Percentiles rank a stretch among this genome's conserved stretches.
Evolutionary conservation across 768 basidiomycete species (phyloP).

Genomic region (Auriculariales sp.): DNA sequence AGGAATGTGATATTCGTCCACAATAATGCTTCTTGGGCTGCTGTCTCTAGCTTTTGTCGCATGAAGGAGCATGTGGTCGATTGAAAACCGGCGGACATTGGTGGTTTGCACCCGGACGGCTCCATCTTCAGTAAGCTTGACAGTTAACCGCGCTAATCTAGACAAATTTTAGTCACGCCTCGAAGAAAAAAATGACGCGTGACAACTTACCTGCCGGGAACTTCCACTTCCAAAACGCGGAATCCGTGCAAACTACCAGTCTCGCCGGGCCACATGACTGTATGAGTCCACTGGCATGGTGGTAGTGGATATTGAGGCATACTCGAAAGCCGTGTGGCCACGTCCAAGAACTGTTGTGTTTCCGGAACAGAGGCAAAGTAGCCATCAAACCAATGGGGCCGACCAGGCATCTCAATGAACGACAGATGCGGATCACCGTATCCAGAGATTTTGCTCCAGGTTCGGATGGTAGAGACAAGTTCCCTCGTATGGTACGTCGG

Average conservation of each 20-base stretch:
- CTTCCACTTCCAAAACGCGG: conserved; percentile 37
- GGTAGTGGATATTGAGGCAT: conserved; percentile 6
- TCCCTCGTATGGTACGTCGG: conserved; percentile 76
- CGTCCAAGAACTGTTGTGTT: conserved; percentile 39
- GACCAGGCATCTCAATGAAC: conserved; percentile 16
- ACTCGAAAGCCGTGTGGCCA: conserved; percentile 7
- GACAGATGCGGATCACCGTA: conserved; percentile 10
- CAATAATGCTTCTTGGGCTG: conserved; percentile 1
- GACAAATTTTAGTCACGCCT: conserved; percentile 19
- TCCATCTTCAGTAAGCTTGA: conserved; percentile 5
- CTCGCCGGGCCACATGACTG: conserved; percentile 53
- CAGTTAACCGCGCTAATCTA: conserved; percentile 3
- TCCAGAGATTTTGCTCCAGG: conserved; percentile 48
- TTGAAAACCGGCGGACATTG: conserved; percentile 20
- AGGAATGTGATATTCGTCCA: conserved; percentile 2
- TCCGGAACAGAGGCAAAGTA: conserved; percentile 39
- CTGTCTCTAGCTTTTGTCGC: neutral
- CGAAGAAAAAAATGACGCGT: neutral
- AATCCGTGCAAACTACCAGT: conserved; percentile 60
- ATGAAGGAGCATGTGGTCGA: conserved; percentile 12
- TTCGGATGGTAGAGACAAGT: conserved; percentile 38
- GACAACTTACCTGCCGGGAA: conserved; percentile 54
- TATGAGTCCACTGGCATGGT: conserved; percentile 44
- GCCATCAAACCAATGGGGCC: conserved; percentile 57
- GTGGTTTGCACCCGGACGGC: conserved; percentile 13